Evolutionary conservation across 2,329 filamentous ascomycete species (phyloP).

Genomic region (Lachnellula hyalina): DNA sequence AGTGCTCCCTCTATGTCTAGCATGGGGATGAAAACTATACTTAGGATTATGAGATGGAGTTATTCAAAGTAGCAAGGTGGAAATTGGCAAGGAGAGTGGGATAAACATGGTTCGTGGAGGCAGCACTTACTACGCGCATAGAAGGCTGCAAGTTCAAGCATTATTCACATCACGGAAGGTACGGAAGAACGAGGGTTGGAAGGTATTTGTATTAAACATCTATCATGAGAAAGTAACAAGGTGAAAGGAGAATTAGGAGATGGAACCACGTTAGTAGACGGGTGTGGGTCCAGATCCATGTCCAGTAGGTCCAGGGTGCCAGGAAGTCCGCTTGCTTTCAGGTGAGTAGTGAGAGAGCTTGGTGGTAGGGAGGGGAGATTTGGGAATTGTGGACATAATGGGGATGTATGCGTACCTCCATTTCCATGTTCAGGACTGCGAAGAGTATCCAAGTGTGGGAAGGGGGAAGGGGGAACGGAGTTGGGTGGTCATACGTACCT

Average conservation of each 20-base stretch:
- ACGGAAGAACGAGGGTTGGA: too few species aligned
- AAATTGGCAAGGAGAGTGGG: too few species aligned
- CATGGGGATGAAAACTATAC: too few species aligned
- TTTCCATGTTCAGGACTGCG: neutral
- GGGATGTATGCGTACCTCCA: constrained; percentile 8
- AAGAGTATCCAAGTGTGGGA: neutral
- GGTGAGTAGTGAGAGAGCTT: constrained; percentile 26
- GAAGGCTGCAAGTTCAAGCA: too few species aligned
- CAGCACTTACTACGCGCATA: too few species aligned
- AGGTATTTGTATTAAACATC: neutral
- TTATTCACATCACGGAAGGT: too few species aligned
- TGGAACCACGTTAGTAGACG: neutral
- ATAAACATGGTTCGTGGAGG: too few species aligned
- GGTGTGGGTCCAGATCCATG: constrained; percentile 5
- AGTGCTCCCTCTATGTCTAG: too few species aligned
- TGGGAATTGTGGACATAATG: constrained; percentile 4
- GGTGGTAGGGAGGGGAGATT: neutral
- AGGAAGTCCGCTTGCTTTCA: constrained; percentile 19
- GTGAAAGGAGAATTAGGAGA: neutral
- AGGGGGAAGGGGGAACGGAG: neutral
- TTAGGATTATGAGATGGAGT: too few species aligned
- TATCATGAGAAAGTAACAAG: neutral
- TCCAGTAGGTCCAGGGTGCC: constrained; percentile 3
- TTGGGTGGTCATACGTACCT: neutral
- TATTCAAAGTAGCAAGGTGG: too few species aligned